phyloP scores from a whole-genome alignment of 139 green algal species.

The Trebouxia sp. region DNA sequence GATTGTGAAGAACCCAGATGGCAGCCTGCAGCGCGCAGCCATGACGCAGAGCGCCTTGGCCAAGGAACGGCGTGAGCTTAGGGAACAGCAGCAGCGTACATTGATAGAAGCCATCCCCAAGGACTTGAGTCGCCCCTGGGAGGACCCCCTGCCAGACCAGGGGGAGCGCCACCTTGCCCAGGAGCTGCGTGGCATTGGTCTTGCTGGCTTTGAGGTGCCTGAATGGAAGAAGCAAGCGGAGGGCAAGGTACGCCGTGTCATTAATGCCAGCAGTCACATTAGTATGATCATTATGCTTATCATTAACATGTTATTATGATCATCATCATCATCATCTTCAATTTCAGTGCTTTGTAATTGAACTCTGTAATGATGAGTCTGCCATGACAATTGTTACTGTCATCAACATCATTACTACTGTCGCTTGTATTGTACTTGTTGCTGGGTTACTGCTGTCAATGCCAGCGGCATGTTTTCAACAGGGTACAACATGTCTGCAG shows the following conservation, averaged over 20 bases:
- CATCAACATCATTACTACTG: too few species aligned
- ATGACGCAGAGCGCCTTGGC: constrained; percentile 94
- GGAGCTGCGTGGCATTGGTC: constrained; percentile 83
- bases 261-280: too few species aligned
- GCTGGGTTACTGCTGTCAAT: too few species aligned
- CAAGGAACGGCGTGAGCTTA: constrained; percentile 97
- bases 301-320: too few species aligned
- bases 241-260: constrained; percentile 80
- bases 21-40: constrained; percentile 91
- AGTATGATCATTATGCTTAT: too few species aligned
- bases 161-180: constrained; percentile 62
- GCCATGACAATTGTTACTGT: too few species aligned
- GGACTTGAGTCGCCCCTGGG: constrained; percentile 93
- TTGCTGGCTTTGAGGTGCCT: constrained; percentile 66
- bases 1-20: constrained; percentile 99
- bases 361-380: too few species aligned
- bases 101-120: constrained; percentile 91
- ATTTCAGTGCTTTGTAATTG: too few species aligned
- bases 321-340: too few species aligned
- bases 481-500: too few species aligned
- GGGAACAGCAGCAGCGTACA: constrained; percentile 94
- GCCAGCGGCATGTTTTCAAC: too few species aligned
- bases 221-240: constrained; percentile 92
- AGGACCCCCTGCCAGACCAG: constrained; percentile 92
- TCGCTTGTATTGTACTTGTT: too few species aligned